Evolutionary conservation across 306 rosid species (phyloP).

Genomic region (Phaseolus lunatus): DNA sequence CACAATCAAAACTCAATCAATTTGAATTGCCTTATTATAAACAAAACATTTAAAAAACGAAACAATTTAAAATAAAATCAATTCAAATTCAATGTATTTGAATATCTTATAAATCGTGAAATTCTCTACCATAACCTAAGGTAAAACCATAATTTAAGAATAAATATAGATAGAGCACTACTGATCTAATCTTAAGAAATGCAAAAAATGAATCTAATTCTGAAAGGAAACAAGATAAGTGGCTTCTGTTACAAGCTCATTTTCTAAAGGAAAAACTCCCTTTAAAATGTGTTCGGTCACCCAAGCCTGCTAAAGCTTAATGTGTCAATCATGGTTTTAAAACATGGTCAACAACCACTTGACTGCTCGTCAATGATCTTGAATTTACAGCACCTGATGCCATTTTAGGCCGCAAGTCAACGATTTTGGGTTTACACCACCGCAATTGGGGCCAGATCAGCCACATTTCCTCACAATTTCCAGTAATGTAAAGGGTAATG

Average conservation of each 20-base stretch:
- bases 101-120: too few relatives aligned
- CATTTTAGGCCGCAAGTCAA: too few relatives aligned
- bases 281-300: not conserved
- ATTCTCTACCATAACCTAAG: too few relatives aligned
- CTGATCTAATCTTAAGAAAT: slow-evolving; percentile 14
- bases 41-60: too few relatives aligned
- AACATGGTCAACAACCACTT: not conserved
- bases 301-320: slow-evolving; percentile 10
- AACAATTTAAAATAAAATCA: too few relatives aligned
- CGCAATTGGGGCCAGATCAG: not conserved
- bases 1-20: too few relatives aligned
- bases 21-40: too few relatives aligned
- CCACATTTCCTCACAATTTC: not conserved
- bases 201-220: slow-evolving; percentile 8
- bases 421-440: not conserved
- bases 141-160: not conserved
- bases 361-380: not conserved
- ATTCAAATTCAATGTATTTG: too few relatives aligned
- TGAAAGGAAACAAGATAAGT: slow-evolving; percentile 17
- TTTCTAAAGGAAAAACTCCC: not conserved
- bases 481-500: not conserved
- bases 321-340: not conserved
- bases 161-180: slow-evolving; percentile 25
- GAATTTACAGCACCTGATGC: not conserved
- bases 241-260: not conserved